Percentiles rank a stretch among this genome's conserved stretches.
Evolutionary conservation across 2,329 filamentous ascomycete species (phyloP).

Genomic region (Sphaerulina musiva): DNA sequence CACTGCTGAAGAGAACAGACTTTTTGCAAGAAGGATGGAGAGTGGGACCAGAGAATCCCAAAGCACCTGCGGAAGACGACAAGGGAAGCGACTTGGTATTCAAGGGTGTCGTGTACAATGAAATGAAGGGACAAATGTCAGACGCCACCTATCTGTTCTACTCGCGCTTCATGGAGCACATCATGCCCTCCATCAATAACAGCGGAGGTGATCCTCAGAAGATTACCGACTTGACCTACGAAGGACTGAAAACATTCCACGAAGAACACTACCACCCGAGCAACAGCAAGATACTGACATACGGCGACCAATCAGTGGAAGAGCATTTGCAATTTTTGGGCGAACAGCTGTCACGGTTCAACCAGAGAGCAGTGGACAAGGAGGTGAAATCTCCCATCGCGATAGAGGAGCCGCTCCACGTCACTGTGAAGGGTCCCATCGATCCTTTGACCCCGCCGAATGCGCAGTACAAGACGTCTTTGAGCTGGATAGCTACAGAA

Average conservation of each 20-base stretch:
- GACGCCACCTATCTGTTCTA: slow-evolving; percentile 95
- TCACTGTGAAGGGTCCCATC: slow-evolving; percentile 71
- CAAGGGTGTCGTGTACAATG: slow-evolving; percentile 97
- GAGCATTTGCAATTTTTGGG: slow-evolving; percentile 77
- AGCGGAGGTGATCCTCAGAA: slow-evolving; percentile 93
- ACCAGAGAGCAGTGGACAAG: slow-evolving; percentile 60
- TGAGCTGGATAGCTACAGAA: slow-evolving; percentile 86
- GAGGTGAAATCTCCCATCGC: slow-evolving; percentile 71
- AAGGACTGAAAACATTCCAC: slow-evolving; percentile 82
- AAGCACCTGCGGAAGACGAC: slow-evolving; percentile 40
- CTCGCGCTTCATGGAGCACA: slow-evolving; percentile 87
- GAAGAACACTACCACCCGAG: slow-evolving; percentile 93
- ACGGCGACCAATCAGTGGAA: slow-evolving; percentile 80
- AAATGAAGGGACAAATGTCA: slow-evolving; percentile 99
- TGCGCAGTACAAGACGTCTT: slow-evolving; percentile 87
- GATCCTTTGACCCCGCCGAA: slow-evolving; percentile 81
- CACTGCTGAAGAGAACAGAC: slow-evolving; percentile 80
- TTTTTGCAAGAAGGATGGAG: slow-evolving; percentile 97
- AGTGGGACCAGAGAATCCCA: slow-evolving; percentile 82
- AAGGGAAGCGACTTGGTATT: slow-evolving; percentile 64
- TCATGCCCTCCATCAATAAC: slow-evolving; percentile 91
- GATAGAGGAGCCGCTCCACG: slow-evolving; percentile 60
- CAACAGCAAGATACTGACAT: slow-evolving; percentile 93
- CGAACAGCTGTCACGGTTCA: slow-evolving; percentile 65
- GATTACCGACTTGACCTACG: slow-evolving; percentile 90